Evolutionary conservation across 345 rosid species (phyloP), one percentile per base, ranked within the genome.

Genomic region (Raphanus sativus): DNA sequence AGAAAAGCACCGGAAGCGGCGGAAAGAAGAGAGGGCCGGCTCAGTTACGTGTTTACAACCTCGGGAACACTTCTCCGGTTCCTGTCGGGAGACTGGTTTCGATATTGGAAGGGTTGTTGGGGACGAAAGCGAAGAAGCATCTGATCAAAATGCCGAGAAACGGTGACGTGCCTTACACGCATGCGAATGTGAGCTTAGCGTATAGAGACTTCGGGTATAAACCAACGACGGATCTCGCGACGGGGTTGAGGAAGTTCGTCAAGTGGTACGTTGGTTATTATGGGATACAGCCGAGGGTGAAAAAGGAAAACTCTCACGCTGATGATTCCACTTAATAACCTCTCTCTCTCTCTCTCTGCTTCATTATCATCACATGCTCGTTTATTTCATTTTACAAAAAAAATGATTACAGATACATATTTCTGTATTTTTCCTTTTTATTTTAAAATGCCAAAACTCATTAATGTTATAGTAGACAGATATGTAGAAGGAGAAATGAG

Each of bases 111-210:
- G 84, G 83, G 1, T 73, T 89, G 56, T 74, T 91, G 11, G 83
- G 71, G 32, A 83, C 83, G 1, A 91, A 91, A 77, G 94, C 97
- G 0, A 89, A 74, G 82, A 87, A 87, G 3, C 97, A 87, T 54
- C 86, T 89, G 21, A 87, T 89, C 40, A 88, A 66, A 81, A 91
- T 89, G 97, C 97, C 97, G 0, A 71, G 93, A 71, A 91, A 91
- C 36, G 97, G 97, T 4, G 97, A 91, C 82, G 97, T 89, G 65
- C 97, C 97, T 4, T 91, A 70, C 81, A 89, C 97, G 15, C 97
- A 91, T 65, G 97, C 95, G 10, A 88, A 91, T 34, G 95, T 91
- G 36, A 91, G 89, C 75, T 78, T 88, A 60, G 97, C 97, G 30
- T 77, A 69, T 21, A 82, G 38, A 67, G 97, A 91, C 16, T 91